Conservation (phyloP, 768 basidiomycete genomes). For the Suillus ampliporus region DNA sequence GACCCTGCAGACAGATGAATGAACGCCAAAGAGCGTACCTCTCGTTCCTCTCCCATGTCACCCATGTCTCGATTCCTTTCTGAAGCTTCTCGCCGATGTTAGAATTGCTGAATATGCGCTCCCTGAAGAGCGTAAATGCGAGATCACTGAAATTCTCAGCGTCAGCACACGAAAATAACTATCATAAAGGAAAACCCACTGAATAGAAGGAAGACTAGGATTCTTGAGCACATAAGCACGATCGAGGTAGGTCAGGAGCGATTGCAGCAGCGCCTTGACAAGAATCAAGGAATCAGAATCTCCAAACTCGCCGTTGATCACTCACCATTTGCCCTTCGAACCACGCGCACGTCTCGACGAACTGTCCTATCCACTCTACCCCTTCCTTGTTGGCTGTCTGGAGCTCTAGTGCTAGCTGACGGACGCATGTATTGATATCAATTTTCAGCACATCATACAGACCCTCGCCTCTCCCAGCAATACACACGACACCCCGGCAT, state of each 20-base stretch:
- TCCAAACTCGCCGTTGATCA: slow-evolving; percentile 17
- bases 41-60: slow-evolving; percentile 57
- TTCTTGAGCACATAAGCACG: slow-evolving; percentile 60
- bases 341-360: slow-evolving; percentile 64
- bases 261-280: slow-evolving; percentile 59
- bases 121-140: slow-evolving; percentile 59
- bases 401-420: slow-evolving; percentile 47
- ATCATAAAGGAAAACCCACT: slow-evolving; percentile 41
- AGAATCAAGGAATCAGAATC: slow-evolving; percentile 8
- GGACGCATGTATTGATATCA: slow-evolving; percentile 63
- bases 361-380: slow-evolving; percentile 61
- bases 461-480: slow-evolving; percentile 57
- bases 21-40: slow-evolving; percentile 29
- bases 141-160: slow-evolving; percentile 51
- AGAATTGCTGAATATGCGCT: slow-evolving; percentile 55
- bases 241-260: slow-evolving; percentile 74
- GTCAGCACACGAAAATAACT: slow-evolving; percentile 1
- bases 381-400: slow-evolving; percentile 27
- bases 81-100: slow-evolving; percentile 50
- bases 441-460: slow-evolving; percentile 63
- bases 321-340: slow-evolving; percentile 70
- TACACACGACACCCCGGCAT: slow-evolving; percentile 60
- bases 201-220: slow-evolving; percentile 45
- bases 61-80: slow-evolving; percentile 54
- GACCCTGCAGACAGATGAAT: slow-evolving; percentile 12